These are phyloP conservation scores for Balamuthia mandrillaris DNA, from an alignment of 208 protist genomes.

Conservation along the genomic window DNA sequence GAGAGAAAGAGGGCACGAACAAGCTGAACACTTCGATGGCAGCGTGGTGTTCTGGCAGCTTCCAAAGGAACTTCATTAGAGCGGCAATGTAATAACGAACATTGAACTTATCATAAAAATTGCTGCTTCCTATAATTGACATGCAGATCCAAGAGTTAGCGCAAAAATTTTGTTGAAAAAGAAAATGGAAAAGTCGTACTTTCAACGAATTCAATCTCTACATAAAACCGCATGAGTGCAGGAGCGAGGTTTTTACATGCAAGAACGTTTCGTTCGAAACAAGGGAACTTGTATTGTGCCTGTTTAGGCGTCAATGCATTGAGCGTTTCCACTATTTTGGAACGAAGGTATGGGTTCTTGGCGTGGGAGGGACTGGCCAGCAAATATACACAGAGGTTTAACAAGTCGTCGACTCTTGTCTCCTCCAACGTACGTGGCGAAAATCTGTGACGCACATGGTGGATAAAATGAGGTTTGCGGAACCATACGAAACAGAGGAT, in stretches of 20 bases:
- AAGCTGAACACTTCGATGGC: not conserved
- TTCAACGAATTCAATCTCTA: conserved; percentile 59
- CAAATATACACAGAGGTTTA: conserved; percentile 47
- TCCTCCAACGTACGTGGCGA: conserved; percentile 26
- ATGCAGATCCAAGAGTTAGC: not conserved
- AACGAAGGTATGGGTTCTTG: conserved; percentile 59
- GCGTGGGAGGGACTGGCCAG: conserved; percentile 44
- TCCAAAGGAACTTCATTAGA: conserved; percentile 57
- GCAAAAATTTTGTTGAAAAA: not conserved
- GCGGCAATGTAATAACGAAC: conserved; percentile 39
- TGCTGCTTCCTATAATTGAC: conserved; percentile 37
- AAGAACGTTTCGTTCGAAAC: conserved; percentile 29
- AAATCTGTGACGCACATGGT: not conserved
- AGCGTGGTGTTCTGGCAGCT: conserved; percentile 30
- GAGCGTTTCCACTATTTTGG: conserved; percentile 37
- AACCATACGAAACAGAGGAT: not conserved
- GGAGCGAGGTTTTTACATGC: conserved; percentile 31
- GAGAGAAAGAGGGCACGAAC: not conserved
- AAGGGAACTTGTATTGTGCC: not conserved
- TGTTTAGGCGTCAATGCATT: conserved; percentile 8
- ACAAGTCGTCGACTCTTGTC: conserved; percentile 32
- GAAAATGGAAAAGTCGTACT: not conserved
- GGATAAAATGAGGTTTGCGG: not conserved
- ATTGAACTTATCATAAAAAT: conserved; percentile 61
- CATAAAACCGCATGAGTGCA: conserved; percentile 54